phyloP scores from a whole-genome alignment of 768 basidiomycete genomes.

The Nevesoporus exiguus region DNA sequence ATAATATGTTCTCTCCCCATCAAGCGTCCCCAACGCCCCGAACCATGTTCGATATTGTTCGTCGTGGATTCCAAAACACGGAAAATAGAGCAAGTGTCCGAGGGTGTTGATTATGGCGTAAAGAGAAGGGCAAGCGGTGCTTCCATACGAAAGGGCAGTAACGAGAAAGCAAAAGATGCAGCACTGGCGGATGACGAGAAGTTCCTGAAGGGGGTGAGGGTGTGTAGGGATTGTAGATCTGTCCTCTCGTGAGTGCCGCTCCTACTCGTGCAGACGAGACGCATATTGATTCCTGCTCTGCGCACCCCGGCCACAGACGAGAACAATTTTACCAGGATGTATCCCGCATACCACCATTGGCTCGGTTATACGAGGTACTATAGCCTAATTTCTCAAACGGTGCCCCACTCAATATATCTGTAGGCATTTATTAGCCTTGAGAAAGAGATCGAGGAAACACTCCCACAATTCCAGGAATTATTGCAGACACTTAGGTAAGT shows the following conservation, averaged over 20 bases:
- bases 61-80: constrained; percentile 79
- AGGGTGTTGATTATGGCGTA: constrained; percentile 83
- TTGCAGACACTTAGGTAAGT: constrained; percentile 62
- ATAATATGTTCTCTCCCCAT: constrained; percentile 88
- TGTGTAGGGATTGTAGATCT: constrained; percentile 81
- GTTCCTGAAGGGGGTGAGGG: constrained; percentile 83
- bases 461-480: constrained; percentile 89
- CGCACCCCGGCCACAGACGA: constrained; percentile 43
- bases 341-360: constrained; percentile 54
- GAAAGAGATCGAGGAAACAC: constrained; percentile 81
- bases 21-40: constrained; percentile 63
- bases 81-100: constrained; percentile 78
- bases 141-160: constrained; percentile 18
- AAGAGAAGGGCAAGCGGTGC: constrained; percentile 38
- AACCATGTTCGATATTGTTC: constrained; percentile 76
- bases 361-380: constrained; percentile 67
- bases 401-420: not conserved
- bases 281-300: not conserved
- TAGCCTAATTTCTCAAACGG: not conserved
- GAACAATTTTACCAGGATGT: constrained; percentile 76
- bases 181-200: constrained; percentile 65
- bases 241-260: constrained; percentile 65
- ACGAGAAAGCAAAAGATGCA: constrained; percentile 37
- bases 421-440: constrained; percentile 75
- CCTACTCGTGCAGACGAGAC: not conserved